These are phyloP conservation scores for Stylonectria norvegica DNA, from an alignment of 2,329 filamentous ascomycete species.

Conservation along the genomic window DNA sequence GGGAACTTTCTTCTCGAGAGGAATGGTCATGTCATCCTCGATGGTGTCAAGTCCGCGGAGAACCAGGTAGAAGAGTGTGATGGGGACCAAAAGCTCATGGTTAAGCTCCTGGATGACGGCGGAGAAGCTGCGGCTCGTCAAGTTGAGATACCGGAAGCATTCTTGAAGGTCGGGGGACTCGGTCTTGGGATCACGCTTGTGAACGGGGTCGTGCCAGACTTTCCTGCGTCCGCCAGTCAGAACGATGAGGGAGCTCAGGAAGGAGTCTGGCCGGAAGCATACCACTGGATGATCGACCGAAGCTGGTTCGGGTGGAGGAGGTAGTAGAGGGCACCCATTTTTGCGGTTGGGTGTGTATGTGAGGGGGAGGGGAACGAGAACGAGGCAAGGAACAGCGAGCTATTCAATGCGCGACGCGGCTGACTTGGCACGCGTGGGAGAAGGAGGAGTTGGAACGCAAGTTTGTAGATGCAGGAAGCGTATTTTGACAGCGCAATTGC, in stretches of 20 bases:
- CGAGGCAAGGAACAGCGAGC: slow-evolving; percentile 4
- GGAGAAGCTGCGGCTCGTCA: slow-evolving; percentile 90
- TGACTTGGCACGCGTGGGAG: too few species aligned
- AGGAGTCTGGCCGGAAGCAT: slow-evolving; percentile 28
- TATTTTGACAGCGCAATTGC: slow-evolving; percentile 14
- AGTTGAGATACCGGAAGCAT: slow-evolving; percentile 82
- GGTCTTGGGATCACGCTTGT: slow-evolving; percentile 72
- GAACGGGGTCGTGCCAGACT: slow-evolving; percentile 92
- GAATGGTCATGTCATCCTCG: slow-evolving; percentile 96
- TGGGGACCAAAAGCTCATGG: slow-evolving; percentile 84
- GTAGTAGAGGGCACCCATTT: slow-evolving; percentile 67
- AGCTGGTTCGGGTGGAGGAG: slow-evolving; percentile 73
- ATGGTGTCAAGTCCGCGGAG: slow-evolving; percentile 95
- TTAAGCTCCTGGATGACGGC: slow-evolving; percentile 95
- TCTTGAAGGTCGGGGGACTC: slow-evolving; percentile 70
- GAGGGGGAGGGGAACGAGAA: slow-evolving; percentile 8
- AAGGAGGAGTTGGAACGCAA: too few species aligned
- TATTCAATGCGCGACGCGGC: slow-evolving; percentile 20
- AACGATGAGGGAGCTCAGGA: not conserved
- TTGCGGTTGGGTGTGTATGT: slow-evolving; percentile 26
- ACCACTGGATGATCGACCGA: slow-evolving; percentile 87
- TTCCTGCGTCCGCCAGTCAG: slow-evolving; percentile 59
- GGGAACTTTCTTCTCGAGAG: slow-evolving; percentile 77
- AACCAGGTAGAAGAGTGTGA: slow-evolving; percentile 89
- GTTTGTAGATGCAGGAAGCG: too few species aligned